Evolutionary conservation across 768 basidiomycete species (phyloP).

Genomic region (Leucogyrophana mollusca): DNA sequence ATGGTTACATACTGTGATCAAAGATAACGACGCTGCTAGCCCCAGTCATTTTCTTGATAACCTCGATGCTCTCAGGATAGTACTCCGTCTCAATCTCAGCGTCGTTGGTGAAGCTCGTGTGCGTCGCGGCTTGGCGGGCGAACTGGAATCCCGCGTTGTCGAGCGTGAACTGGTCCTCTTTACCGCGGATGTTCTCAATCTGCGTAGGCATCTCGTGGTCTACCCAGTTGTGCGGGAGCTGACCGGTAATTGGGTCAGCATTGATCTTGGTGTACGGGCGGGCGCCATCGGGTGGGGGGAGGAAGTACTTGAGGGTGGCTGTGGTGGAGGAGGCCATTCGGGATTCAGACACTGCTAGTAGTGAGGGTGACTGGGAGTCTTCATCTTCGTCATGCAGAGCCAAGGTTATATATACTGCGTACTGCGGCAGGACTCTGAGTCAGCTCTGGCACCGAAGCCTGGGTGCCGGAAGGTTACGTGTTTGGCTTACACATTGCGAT

Average conservation of each 20-base stretch:
- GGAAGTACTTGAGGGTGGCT: constrained; percentile 16
- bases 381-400: too few relatives aligned
- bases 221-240: constrained; percentile 22
- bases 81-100: constrained; percentile 36
- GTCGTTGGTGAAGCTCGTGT: constrained; percentile 32
- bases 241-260: constrained; percentile 12
- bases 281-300: constrained; percentile 17
- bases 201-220: constrained; percentile 16
- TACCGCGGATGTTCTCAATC: constrained; percentile 34
- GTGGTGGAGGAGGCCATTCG: constrained; percentile 12
- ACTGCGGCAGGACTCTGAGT: too few relatives aligned
- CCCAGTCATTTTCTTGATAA: constrained; percentile 38
- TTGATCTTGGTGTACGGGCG: constrained; percentile 16
- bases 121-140: constrained; percentile 18
- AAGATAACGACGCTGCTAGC: constrained; percentile 39
- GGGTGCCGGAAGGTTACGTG: too few relatives aligned
- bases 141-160: constrained; percentile 37
- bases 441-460: too few relatives aligned
- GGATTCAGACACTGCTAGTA: too few relatives aligned
- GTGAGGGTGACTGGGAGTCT: too few relatives aligned
- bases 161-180: constrained; percentile 29
- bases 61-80: constrained; percentile 36
- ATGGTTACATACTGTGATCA: constrained; percentile 37
- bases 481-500: too few relatives aligned
- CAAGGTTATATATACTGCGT: too few relatives aligned